Base-by-base conservation (phyloP, 2,329 filamentous ascomycete genomes). In the Ophiostoma populinum region DNA sequence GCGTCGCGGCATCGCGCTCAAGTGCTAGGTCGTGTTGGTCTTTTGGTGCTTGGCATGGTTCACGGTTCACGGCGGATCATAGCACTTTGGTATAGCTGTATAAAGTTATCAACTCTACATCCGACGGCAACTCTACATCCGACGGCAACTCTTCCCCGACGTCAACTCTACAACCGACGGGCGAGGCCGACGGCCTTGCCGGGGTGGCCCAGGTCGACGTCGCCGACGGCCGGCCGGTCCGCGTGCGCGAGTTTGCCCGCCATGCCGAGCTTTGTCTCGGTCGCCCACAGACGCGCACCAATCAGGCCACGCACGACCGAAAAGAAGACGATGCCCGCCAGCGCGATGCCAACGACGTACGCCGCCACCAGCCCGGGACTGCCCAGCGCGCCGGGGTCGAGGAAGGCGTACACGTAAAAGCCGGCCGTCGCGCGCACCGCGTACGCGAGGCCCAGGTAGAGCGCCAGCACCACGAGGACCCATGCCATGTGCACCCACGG, bases 1-100 rank as follows among this genome's bases (percentile, higher is more conserved):
- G 56, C 69, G 87, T 47, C 72, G 70, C 46, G 90, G 90, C 1
- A 77, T 94, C 39, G 67, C 71, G 45, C 53, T 94, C 55, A 93
- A 82, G 58, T 95, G 83, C 53, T 54, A 48, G 13, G 24, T 17
- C 13, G 10, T 2, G 5, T 31, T 13, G 12, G 11, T 22, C 12
- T 24, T 25, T 5, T 26, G 6, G 17, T 24, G 12, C 2, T 31
- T 18, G 13, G 15, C 3, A 13, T 10, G 3, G 25, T 13, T 30
- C 8, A 24, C 13, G 17, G 15, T 19, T n/a, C n/a, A n/a, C n/a
- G n/a, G n/a, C n/a, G n/a, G n/a, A n/a, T n/a, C n/a, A n/a, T n/a
- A n/a, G n/a, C n/a, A n/a, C n/a, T n/a, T n/a, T n/a, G n/a, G n/a
- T n/a, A n/a, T n/a, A n/a, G n/a, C n/a, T n/a, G n/a, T n/a, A n/a